Base-by-base conservation (phyloP, 2,329 filamentous ascomycete species). In the Talaromyces sp. region DNA sequence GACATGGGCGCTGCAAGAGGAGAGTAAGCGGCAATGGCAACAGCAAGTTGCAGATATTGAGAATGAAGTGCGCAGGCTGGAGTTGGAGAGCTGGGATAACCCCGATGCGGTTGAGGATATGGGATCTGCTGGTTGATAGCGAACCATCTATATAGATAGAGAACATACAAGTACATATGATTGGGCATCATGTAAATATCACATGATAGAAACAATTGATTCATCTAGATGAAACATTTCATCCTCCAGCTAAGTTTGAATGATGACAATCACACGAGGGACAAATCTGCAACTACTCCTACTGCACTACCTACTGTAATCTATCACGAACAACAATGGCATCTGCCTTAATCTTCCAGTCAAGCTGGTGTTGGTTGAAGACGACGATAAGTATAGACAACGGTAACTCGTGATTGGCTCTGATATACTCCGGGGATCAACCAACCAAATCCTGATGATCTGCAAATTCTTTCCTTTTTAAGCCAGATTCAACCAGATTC, bases 41-140 rank as follows among this genome's bases (percentile, higher is more conserved):
- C 68, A 69, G 43, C 78, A 79, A 59, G 84, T 89, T 35, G 71
- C 73, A 63, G 76, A 78, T 13, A 74, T 94, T 55, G 77, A 87
- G 48, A 69, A 72, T n/a, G 73, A 75, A 40, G 82, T 92, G 2
- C 78, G 81, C 65, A 64, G 64, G 37, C 72, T 96, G 46, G 92
- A 96, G 76, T 78, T 78, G 66, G 78, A 80, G 59, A 91, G 87
- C 33, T 96, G 91, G 90, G 82, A 92, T 72, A 77, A 84, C 58
- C 72, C 76, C 36, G 87, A 83, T 69, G 89, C 89, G 1, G 82
- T 88, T 28, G 89, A 94, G 70, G 87, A 91, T 69, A 69, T 86
- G 59, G 85, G 85, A 6, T 59, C 58, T n/a, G 57, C 58, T 36
- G 46, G n/a, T n/a, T n/a, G 39, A 48, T 48, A 48, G 45, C n/a